These are phyloP conservation scores for Ascochyta pisi DNA, from an alignment of 2,329 filamentous ascomycete genomes.

Conservation along the genomic window DNA sequence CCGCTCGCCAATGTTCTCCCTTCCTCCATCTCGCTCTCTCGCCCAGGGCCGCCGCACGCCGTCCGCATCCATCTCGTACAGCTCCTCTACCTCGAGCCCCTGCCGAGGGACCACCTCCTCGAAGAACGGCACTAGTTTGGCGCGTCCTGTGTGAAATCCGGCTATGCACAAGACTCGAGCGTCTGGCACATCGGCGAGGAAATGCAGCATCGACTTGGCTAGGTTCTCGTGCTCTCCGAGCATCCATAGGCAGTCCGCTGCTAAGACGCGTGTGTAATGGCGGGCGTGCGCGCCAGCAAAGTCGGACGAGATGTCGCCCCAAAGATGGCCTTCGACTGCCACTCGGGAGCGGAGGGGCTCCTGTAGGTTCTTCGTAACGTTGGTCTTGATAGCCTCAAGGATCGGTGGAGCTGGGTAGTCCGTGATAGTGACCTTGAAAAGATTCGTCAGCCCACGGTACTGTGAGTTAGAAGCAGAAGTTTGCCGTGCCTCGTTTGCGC, in stretches of 20 bases:
- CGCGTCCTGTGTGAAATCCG: conserved; percentile 74
- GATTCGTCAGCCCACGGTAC: background rate
- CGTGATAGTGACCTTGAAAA: conserved; percentile 61
- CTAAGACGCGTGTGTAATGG: conserved; percentile 68
- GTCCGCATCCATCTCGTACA: conserved; percentile 74
- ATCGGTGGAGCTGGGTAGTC: conserved; percentile 72
- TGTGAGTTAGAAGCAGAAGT: background rate
- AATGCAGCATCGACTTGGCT: conserved; percentile 66
- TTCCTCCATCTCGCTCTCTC: conserved; percentile 61
- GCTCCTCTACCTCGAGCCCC: conserved; percentile 65
- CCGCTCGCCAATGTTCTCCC: conserved; percentile 66
- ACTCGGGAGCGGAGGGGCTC: conserved; percentile 47
- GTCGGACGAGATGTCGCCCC: conserved; percentile 62
- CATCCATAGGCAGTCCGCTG: conserved; percentile 80
- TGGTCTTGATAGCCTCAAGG: conserved; percentile 64
- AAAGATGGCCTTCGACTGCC: conserved; percentile 66
- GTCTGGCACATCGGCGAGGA: conserved; percentile 56
- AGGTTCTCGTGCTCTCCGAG: conserved; percentile 73
- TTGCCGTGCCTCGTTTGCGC: conserved; percentile 51
- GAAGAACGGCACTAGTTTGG: conserved; percentile 72
- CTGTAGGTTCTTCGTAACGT: conserved; percentile 62
- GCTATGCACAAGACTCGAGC: conserved; percentile 70
- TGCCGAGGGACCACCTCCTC: conserved; percentile 57
- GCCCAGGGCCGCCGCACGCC: conserved; percentile 68
- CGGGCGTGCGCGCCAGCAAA: conserved; percentile 50